A percentile compares a stretch with the other conserved stretches of the same genome.
Conservation (phyloP, 2,329 filamentous ascomycete species). For the Aspergillus sojae region DNA sequence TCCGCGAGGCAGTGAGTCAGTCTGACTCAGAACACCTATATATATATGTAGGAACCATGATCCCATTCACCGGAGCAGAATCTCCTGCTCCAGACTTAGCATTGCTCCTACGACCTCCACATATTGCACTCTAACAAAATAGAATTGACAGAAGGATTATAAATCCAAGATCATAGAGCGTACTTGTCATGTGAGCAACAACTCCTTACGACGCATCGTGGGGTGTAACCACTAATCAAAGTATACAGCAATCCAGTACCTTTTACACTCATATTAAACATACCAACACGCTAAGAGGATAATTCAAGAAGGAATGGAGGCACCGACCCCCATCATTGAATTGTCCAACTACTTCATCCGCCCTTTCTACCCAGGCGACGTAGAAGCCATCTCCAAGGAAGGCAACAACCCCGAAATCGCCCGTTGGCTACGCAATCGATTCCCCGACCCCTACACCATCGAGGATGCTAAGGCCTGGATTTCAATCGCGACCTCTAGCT, state of each 20-base stretch:
- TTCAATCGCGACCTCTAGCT: background rate
- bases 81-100: background rate
- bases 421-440: conserved; percentile 14
- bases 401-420: conserved; percentile 16
- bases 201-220: background rate
- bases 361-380: background rate
- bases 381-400: conserved; percentile 4
- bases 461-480: conserved; percentile 8
- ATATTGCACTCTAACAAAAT: background rate
- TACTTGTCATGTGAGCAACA: background rate
- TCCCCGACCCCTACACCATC: conserved; percentile 11
- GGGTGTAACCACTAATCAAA: background rate
- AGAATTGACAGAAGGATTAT: background rate
- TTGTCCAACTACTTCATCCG: conserved; percentile 5
- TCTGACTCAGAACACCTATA: background rate
- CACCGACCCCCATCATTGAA: background rate
- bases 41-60: background rate
- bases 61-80: background rate
- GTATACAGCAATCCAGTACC: background rate
- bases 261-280: background rate
- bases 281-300: background rate
- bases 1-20: background rate
- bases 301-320: background rate
- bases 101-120: background rate
- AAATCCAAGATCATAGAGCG: background rate